A percentile compares a stretch with the other conserved stretches of the same genome.
phyloP scores from a whole-genome alignment of 2,329 filamentous ascomycete species.

The Nothomitra cinnamomea region DNA sequence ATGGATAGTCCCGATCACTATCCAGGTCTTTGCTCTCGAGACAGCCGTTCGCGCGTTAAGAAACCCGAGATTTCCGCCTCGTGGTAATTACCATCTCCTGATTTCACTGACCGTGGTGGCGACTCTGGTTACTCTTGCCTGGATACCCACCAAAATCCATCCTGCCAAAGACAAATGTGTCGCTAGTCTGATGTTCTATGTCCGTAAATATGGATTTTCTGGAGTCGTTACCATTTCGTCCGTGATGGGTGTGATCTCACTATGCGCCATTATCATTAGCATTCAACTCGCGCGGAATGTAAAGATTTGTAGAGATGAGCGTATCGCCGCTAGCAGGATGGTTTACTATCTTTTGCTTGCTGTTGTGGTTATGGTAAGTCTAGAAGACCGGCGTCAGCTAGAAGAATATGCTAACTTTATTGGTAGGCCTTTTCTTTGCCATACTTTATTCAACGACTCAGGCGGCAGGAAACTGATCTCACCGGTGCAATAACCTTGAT shows the following conservation, averaged over 20 bases:
- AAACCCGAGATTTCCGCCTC: constrained; percentile 37
- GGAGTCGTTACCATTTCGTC: constrained; percentile 37
- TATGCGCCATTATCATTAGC: constrained; percentile 37
- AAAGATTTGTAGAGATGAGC: constrained; percentile 39
- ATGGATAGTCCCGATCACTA: constrained; percentile 48
- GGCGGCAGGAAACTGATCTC: constrained; percentile 29
- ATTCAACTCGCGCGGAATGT: constrained; percentile 36
- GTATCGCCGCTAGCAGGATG: constrained; percentile 49
- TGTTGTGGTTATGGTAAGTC: constrained; percentile 38
- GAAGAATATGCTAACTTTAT: constrained; percentile 7
- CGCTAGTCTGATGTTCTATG: constrained; percentile 50
- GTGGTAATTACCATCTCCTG: constrained; percentile 41
- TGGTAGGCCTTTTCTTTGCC: constrained; percentile 40
- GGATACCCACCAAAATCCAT: constrained; percentile 39
- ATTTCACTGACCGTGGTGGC: constrained; percentile 37
- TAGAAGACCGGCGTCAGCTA: neutral
- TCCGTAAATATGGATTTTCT: constrained; percentile 40
- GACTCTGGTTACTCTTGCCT: constrained; percentile 36
- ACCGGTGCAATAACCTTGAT: constrained; percentile 34
- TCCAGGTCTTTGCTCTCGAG: constrained; percentile 48
- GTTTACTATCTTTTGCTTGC: constrained; percentile 47
- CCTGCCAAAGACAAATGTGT: constrained; percentile 44
- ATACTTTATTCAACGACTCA: constrained; percentile 42
- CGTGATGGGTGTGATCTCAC: constrained; percentile 33
- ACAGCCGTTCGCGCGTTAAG: constrained; percentile 37